These are phyloP conservation scores for Silene noctiflora DNA, from an alignment of 179 eudicot species.

Conservation along the genomic window DNA sequence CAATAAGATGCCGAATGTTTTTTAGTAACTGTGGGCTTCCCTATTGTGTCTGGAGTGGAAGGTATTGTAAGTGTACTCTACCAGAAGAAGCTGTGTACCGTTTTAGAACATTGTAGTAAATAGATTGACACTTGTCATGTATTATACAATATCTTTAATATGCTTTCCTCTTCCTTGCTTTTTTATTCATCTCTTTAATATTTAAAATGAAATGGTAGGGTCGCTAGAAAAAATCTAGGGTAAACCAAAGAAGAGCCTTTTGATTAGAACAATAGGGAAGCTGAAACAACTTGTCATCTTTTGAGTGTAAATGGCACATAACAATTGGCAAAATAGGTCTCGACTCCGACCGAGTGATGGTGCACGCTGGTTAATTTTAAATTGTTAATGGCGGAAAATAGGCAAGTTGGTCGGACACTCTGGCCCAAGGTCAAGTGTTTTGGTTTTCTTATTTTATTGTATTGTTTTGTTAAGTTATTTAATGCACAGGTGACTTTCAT, in stretches of 20 bases:
- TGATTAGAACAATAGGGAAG: background rate
- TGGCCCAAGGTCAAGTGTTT: background rate
- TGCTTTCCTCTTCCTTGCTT: background rate
- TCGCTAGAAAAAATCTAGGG: background rate
- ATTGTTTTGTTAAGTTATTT: background rate
- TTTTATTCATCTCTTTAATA: background rate
- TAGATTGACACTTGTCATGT: background rate
- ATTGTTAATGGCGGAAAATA: background rate
- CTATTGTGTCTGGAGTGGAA: background rate
- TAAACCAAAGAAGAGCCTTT: constrained; percentile 1
- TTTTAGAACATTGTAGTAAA: background rate
- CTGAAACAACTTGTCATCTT: background rate
- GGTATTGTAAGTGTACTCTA: background rate
- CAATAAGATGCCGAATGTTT: background rate
- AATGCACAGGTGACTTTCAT: background rate
- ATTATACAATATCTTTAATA: background rate
- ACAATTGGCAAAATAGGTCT: background rate
- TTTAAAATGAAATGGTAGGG: background rate
- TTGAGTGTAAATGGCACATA: background rate
- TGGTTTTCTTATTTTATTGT: background rate
- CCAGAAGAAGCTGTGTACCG: background rate
- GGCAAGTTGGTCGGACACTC: background rate
- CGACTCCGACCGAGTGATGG: background rate
- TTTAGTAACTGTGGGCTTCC: background rate
- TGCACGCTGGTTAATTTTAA: background rate